These are phyloP conservation scores for Microsporum canis DNA, from an alignment of 2,329 filamentous ascomycete genomes.

Conservation along the genomic window DNA sequence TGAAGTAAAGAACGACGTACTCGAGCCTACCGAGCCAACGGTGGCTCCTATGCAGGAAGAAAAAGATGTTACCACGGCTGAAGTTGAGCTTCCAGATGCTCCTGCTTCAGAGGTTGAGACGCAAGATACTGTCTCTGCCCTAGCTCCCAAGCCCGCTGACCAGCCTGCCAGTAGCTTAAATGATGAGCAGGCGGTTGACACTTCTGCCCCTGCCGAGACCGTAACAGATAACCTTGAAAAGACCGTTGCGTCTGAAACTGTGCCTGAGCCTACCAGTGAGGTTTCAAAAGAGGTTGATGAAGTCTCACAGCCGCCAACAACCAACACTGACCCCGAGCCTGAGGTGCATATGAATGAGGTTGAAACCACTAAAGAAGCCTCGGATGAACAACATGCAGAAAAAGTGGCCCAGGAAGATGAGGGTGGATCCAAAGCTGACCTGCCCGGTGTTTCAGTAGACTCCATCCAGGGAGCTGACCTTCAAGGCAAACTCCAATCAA, in stretches of 20 bases:
- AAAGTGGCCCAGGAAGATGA: background rate
- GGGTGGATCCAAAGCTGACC: background rate
- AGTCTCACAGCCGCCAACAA: background rate
- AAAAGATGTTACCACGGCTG: background rate
- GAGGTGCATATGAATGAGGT: background rate
- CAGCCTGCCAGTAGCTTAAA: background rate
- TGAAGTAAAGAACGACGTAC: background rate
- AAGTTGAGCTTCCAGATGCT: background rate
- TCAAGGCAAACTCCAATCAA: background rate
- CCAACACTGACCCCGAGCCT: background rate
- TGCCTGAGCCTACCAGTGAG: background rate
- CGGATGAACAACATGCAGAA: background rate
- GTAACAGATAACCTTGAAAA: background rate
- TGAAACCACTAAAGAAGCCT: background rate
- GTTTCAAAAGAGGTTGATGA: background rate
- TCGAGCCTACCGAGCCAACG: background rate
- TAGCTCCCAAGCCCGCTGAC: background rate
- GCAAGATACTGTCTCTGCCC: background rate
- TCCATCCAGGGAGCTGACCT: background rate
- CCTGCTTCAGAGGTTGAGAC: background rate
- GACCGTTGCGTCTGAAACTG: background rate
- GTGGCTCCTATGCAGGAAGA: background rate
- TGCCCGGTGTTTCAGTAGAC: background rate
- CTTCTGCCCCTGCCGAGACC: background rate
- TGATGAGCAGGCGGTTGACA: background rate